Evolutionary conservation across 2,329 filamentous ascomycete genomes (phyloP).

Genomic region (Colletotrichum sublineola): DNA sequence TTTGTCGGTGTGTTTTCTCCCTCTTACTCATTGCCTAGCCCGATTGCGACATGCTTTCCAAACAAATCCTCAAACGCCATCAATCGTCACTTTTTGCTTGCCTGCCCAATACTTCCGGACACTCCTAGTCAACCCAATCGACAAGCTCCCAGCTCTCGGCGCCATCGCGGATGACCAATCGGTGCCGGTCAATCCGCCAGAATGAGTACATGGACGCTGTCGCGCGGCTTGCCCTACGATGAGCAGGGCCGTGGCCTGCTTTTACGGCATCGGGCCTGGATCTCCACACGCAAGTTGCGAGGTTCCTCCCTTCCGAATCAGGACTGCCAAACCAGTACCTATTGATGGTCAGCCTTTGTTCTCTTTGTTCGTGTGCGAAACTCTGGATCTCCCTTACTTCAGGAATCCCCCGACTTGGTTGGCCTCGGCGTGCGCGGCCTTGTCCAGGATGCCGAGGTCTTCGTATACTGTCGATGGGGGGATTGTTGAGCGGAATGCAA

Average conservation of each 20-base stretch:
- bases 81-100: conserved; percentile 15
- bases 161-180: conserved; percentile 76
- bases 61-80: conserved; percentile 32
- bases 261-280: conserved; percentile 70
- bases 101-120: background rate
- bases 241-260: conserved; percentile 71
- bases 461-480: conserved; percentile 71
- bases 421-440: conserved; percentile 84
- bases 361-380: background rate
- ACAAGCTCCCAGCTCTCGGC: conserved; percentile 73
- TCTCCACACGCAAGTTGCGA: conserved; percentile 84
- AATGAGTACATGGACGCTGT: conserved; percentile 73
- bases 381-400: conserved; percentile 64
- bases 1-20: conserved; percentile 13
- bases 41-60: conserved; percentile 32
- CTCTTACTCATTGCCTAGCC: conserved; percentile 31
- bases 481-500: conserved; percentile 84
- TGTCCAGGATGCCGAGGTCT: conserved; percentile 80
- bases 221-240: conserved; percentile 74
- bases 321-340: conserved; percentile 90
- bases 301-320: conserved; percentile 77
- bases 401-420: conserved; percentile 83
- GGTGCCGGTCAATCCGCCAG: conserved; percentile 79
- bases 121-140: conserved; percentile 63
- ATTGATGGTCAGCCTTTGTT: conserved; percentile 41